Base-by-base conservation (phyloP, 2,329 filamentous ascomycete species). In the Monosporascus sp. region DNA sequence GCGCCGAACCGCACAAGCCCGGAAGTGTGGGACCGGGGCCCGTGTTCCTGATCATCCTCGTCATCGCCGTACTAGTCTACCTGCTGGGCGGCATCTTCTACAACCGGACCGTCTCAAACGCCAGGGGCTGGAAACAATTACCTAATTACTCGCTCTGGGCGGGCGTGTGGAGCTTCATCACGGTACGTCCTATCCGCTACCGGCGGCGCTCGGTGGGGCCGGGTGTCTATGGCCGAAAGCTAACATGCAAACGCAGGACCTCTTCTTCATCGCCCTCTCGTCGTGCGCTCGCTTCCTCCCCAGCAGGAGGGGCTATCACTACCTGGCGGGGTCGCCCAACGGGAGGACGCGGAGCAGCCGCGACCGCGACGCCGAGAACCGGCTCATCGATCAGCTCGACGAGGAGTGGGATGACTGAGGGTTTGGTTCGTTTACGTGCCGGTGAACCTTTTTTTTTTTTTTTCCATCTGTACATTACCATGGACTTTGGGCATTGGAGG, bases 81-180 rank as follows among this genome's bases (percentile, higher is more conserved):
- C 76, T 96, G 52, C 81, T 95, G 38, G 94, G 94, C 61, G 94
- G 94, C 65, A 88, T 96, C 62, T 91, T 96, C 58, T 99, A 97
- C 76, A 93, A 97, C 71, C 84, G 94, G 55, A 95, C 90, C 35
- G 92, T 99, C 53, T 87, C 92, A 72, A 90, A 99, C 69, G 91
- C 96, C 63, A 82, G 94, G 57, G 94, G 94, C 47, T 97, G 93
- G 94, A 84, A 89, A 61, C 94, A 99, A 70, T 75, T 97, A 61
- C 94, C 94, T 50, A 97, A 99, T 73, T 97, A 94, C 74, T 85
- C 83, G 62, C 81, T 97, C 61, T 99, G 94, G 94, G 85, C 90
- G 31, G 87, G 90, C 51, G 89, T 97, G 57, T 85, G 89, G 73
- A 84, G 81, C 61, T 96, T 96, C 68, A 73, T 96, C 64, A 87